Evolutionary conservation across 176 grass and related monocot species (phyloP), one percentile per base, ranked within the genome.

Genomic region (sorghum (Sorghum bicolor)): DNA sequence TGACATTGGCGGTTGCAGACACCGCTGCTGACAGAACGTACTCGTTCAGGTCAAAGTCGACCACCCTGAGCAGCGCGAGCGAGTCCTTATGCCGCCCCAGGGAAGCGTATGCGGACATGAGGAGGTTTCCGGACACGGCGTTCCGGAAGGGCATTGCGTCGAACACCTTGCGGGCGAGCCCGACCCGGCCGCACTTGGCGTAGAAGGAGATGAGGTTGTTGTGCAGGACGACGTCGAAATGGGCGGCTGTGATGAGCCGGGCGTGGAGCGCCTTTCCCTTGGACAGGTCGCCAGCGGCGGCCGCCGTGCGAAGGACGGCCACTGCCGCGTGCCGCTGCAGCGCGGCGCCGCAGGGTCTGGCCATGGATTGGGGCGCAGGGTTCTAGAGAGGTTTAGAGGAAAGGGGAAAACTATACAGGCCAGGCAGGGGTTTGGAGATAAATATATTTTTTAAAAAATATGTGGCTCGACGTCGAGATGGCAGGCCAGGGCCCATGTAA

Each of bases 161-260:
- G 47, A 97, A 97, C 53, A 93, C 52, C 10, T 64, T 69, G 67
- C 67, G 89, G 10, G 94, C 91, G 5, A 84, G 40, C 10, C 29
- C 32, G 19, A 94, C 31, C 32, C 40, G 77, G 80, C 82, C 86
- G 65, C 88, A 93, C 76, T 80, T 91, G 4, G 40, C 73, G n/a
- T 91, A 97, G 43, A 93, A 62, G 17, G 65, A 38, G 31, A 97
- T 72, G 50, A 94, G 82, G 83, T 93, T 67, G 68, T 96, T 96
- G 67, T 79, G 63, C 64, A 87, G 88, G 48, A 96, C 38, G 26
- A 89, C 40, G 24, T 93, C 84, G 76, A 96, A 86, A 32, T 47
- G 64, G 3, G 61, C 16, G 20, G 77, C 72, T 67, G 28, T 82
- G 26, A 91, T 48, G 58, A 93, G 10, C 11, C 67, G 41, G 6